These are phyloP conservation scores for Eimeria acervulina DNA, from an alignment of 169 alveolate genomes.

Conservation along the genomic window DNA sequence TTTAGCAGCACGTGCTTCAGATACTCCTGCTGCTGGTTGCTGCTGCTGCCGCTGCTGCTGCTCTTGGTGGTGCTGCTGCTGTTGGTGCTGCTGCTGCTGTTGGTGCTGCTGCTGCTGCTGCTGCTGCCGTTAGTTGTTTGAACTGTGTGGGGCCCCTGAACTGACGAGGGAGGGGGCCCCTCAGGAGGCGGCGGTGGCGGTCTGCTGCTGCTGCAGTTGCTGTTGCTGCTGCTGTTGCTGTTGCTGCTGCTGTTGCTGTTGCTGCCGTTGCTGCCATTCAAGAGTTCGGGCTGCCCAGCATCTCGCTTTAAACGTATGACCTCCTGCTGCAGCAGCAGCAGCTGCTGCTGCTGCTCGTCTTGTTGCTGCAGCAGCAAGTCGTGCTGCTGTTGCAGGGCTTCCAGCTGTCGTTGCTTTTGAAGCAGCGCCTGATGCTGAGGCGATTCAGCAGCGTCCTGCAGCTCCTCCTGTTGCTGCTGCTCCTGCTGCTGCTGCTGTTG, in stretches of 20 bases:
- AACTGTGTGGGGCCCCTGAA: not conserved
- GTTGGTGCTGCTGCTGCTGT: not conserved
- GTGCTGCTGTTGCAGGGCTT: too few species aligned
- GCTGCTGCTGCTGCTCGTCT: conserved; percentile 23
- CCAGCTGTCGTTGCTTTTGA: too few species aligned
- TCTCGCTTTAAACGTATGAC: not conserved
- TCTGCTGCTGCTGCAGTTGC: too few species aligned
- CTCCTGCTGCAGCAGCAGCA: conserved; percentile 37
- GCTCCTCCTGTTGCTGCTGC: conserved; percentile 40
- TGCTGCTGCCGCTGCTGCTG: conserved; percentile 43
- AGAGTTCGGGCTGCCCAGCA: not conserved
- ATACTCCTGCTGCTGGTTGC: not conserved
- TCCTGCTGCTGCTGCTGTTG: conserved; percentile 28
- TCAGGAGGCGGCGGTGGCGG: conserved; percentile 45
- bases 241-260: conserved; percentile 6
- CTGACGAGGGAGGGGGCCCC: conserved; percentile 2
- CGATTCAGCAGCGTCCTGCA: not conserved
- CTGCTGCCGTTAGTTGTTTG: conserved; percentile 26
- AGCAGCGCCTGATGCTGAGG: conserved; percentile 21
- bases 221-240: conserved; percentile 18
- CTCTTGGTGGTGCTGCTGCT: not conserved
- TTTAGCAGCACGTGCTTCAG: conserved; percentile 38
- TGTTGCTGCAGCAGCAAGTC: conserved; percentile 46
- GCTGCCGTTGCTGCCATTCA: conserved; percentile 12
- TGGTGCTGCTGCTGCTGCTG: conserved; percentile 21